Conservation (phyloP, 2,329 filamentous ascomycete genomes). For the Dactylonectria macrodidyma region DNA sequence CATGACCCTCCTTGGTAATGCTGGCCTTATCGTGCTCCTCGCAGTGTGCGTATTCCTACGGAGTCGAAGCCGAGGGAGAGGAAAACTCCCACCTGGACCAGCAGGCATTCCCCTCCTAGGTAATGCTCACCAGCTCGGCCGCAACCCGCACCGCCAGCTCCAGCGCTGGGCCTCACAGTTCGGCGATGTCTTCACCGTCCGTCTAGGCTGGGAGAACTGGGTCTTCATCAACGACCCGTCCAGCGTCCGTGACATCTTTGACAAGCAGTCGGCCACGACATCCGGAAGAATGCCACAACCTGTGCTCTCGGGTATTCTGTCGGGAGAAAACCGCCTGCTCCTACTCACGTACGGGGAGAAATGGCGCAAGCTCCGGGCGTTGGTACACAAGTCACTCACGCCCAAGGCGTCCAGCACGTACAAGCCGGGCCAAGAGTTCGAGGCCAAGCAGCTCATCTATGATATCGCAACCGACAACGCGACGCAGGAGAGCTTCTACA, state of each 20-base stretch:
- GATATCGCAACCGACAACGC: slow-evolving; percentile 24
- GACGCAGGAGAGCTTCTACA: slow-evolving; percentile 24
- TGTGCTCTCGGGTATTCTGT: slow-evolving; percentile 21
- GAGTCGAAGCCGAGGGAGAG: not conserved
- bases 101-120: slow-evolving; percentile 16
- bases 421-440: slow-evolving; percentile 31
- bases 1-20: too few species aligned
- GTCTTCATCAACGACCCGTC: slow-evolving; percentile 30
- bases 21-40: too few species aligned
- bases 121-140: slow-evolving; percentile 23
- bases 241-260: slow-evolving; percentile 31
- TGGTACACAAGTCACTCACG: slow-evolving; percentile 23
- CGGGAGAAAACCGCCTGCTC: slow-evolving; percentile 23
- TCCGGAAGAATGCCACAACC: slow-evolving; percentile 30
- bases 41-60: not conserved
- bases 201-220: slow-evolving; percentile 31
- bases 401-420: slow-evolving; percentile 21
- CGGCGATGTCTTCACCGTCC: slow-evolving; percentile 28
- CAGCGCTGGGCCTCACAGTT: slow-evolving; percentile 29
- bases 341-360: slow-evolving; percentile 25
- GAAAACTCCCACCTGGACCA: slow-evolving; percentile 5
- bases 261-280: slow-evolving; percentile 33
- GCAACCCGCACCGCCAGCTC: slow-evolving; percentile 18
- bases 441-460: slow-evolving; percentile 28
- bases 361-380: slow-evolving; percentile 29